phyloP scores from a whole-genome alignment of 352 stramenopile species.

The Phytophthora sansomeana region DNA sequence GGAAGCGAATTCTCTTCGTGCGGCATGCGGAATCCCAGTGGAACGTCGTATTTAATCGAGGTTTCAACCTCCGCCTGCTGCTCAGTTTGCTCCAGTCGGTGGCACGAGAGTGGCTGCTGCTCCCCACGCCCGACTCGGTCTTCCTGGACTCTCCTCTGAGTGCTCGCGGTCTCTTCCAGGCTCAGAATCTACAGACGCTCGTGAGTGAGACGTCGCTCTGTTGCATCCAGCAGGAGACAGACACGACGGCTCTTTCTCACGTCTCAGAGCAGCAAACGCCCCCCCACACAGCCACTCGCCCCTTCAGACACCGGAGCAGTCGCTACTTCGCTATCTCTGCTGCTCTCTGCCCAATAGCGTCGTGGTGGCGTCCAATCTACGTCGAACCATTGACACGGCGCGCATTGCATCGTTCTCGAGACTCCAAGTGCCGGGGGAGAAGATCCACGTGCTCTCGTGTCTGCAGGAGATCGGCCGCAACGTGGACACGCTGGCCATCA shows the following conservation, averaged over 20 bases:
- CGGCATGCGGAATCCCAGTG: constrained; percentile 90
- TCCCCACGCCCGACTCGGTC: constrained; percentile 73
- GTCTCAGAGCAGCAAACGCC: no score
- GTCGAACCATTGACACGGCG: constrained; percentile 81
- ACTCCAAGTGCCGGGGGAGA: constrained; percentile 57
- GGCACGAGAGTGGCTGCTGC: constrained; percentile 71
- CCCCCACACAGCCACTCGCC: constrained; percentile 19
- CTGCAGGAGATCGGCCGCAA: constrained; percentile 89
- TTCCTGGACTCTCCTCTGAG: constrained; percentile 90
- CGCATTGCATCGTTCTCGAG: constrained; percentile 75
- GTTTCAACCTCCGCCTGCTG: constrained; percentile 52
- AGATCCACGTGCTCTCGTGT: constrained; percentile 83
- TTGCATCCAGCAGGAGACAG: no score
- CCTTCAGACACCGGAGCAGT: constrained; percentile 26
- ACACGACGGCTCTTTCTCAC: no score
- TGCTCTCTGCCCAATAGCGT: constrained; percentile 59
- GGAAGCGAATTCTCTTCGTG: constrained; percentile 83
- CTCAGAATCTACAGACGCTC: constrained; percentile 55
- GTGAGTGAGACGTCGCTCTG: constrained; percentile 42
- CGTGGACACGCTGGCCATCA: constrained; percentile 86
- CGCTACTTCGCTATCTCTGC: constrained; percentile 58
- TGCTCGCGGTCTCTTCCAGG: constrained; percentile 60
- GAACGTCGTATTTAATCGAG: constrained; percentile 91
- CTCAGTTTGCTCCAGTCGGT: constrained; percentile 62
- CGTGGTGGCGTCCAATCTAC: constrained; percentile 78